A percentile compares a stretch with the other conserved stretches of the same genome.
Conservation (phyloP, 345 rosid genomes). For the Hypericum perforatum region DNA sequence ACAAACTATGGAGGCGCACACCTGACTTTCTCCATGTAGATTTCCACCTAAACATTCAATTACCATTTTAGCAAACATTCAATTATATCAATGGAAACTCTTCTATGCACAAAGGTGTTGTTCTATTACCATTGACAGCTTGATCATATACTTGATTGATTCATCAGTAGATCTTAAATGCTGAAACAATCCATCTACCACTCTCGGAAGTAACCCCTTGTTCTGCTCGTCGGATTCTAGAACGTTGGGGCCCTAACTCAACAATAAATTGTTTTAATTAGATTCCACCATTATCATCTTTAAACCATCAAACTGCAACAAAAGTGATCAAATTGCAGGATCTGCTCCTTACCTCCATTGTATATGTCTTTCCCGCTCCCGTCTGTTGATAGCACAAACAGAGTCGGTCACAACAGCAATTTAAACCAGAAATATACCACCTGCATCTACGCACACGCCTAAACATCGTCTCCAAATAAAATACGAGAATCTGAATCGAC, state of each 20-base stretch:
- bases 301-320: not conserved
- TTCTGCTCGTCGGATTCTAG: constrained; percentile 39
- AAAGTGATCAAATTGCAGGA: not conserved
- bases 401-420: not conserved
- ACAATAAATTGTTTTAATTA: constrained; percentile 7
- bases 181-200: constrained; percentile 58
- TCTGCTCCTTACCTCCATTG: constrained; percentile 58
- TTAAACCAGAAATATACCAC: not conserved
- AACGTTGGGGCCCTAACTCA: constrained; percentile 52
- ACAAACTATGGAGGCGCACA: constrained; percentile 6
- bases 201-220: constrained; percentile 72
- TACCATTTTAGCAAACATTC: not conserved
- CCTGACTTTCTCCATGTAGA: constrained; percentile 97
- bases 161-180: constrained; percentile 34
- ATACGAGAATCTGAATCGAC: no score
- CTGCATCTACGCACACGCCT: not conserved
- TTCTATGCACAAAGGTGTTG: constrained; percentile 1
- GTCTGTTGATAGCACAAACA: constrained; percentile 41
- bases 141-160: constrained; percentile 36
- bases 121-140: constrained; percentile 67
- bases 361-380: constrained; percentile 86
- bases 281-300: not conserved
- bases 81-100: not conserved
- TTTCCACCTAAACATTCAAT: constrained; percentile 64
- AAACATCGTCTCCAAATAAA: not conserved